Evolutionary conservation across 257 asterid species (phyloP), one percentile per base, ranked within the genome.

Genomic region (Lantana camara): DNA sequence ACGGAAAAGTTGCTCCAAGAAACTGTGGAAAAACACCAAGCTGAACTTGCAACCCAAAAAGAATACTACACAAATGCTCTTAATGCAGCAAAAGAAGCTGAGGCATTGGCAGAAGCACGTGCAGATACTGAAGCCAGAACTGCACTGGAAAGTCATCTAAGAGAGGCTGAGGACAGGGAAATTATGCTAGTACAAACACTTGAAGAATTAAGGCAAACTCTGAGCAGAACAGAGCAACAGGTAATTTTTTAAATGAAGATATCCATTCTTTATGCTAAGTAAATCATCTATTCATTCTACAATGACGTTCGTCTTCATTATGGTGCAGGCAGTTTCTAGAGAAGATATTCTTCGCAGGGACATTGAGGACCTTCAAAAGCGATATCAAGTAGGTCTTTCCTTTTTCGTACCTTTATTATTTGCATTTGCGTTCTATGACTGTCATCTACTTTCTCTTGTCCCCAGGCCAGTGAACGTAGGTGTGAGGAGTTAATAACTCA

Each of bases 331-430:
- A 38, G 96, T 81, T 71, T 88, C 82, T 40, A 88, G 86, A 74
- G 99, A 94, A 84, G 99, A 94, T 65, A 94, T 88, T 91, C 86
- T 90, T 71, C 95, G 82, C 54, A 86, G 83, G 81, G 99, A 94
- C 68, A 82, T 88, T 63, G 99, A 94, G 75, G 99, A 94, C 80
- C 96, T 90, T 69, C 98, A 90, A 72, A 94, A 82, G 72, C 85
- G 99, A 71, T 94, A 88, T 75, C 99, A 94, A 74, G 99, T 90
- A 67, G 32, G 69, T 50, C 7, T 20, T 13, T 13, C 55, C 27
- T 23, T 68, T 74, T 23, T 16, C 9, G 30, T 57, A 19, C 53
- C 32, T 22, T 51, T 57, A 53, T 27, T n/a, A 29, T 11, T 29
- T 17, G 27, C 4, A 29, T 29, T 47, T 7, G 42, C 27, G 41